These are phyloP conservation scores for Trichoderma sp. DNA, from an alignment of 2,329 filamentous ascomycete species.

Conservation along the genomic window DNA sequence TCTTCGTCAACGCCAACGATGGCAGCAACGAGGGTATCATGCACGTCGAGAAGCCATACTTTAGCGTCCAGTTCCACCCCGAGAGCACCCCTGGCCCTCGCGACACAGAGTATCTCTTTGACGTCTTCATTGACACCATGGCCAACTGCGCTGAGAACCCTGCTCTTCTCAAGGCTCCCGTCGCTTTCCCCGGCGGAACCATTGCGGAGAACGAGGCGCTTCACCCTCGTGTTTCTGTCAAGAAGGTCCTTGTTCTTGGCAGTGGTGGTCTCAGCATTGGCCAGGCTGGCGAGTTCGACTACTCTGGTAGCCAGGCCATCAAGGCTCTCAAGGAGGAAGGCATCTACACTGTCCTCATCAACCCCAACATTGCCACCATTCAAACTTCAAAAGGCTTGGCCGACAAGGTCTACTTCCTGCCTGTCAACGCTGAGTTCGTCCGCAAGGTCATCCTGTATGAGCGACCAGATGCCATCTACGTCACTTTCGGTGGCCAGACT, in stretches of 20 bases:
- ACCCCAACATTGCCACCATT: conserved; percentile 98
- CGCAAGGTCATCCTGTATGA: conserved; percentile 97
- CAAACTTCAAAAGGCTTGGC: conserved; percentile 97
- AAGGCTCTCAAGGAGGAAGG: conserved; percentile 98
- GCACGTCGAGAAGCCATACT: conserved; percentile 82
- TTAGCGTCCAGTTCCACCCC: conserved; percentile 99
- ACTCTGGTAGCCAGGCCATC: conserved; percentile 97
- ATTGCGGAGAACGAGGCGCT: conserved; percentile 74
- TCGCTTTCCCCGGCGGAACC: conserved; percentile 84
- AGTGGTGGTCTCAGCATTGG: conserved; percentile 96
- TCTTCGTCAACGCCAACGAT: conserved; percentile 98
- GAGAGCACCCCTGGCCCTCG: conserved; percentile 94
- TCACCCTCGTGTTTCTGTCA: conserved; percentile 78
- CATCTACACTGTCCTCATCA: conserved; percentile 97
- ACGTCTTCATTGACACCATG: conserved; percentile 91
- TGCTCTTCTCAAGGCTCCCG: conserved; percentile 68
- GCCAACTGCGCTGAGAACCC: conserved; percentile 68
- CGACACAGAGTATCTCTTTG: conserved; percentile 95
- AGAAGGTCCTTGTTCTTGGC: conserved; percentile 93
- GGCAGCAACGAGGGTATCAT: conserved; percentile 98
- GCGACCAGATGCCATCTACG: conserved; percentile 93
- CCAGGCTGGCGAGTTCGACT: conserved; percentile 98
- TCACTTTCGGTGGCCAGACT: conserved; percentile 96
- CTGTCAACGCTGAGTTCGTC: conserved; percentile 95
- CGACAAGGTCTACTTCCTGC: conserved; percentile 98